phyloP scores from a whole-genome alignment of 2,329 filamentous ascomycete species.

The Aspergillus aculeatus region DNA sequence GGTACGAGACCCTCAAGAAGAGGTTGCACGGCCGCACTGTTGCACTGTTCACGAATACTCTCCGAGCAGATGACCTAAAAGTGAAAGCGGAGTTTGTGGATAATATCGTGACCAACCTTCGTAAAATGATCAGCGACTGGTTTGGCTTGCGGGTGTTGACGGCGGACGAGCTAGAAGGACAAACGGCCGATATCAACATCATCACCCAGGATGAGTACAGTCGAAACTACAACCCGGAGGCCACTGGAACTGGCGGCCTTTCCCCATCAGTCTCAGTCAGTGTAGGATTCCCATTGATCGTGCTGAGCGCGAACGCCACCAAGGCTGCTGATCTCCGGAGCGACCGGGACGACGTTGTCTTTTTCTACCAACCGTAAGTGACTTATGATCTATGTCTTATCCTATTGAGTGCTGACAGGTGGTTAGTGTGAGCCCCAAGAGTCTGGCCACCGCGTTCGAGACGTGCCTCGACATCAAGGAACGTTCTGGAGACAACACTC shows the following conservation, averaged over 20 bases:
- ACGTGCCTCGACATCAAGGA: conserved; percentile 11
- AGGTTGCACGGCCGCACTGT: conserved; percentile 15
- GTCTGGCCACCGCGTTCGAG: conserved; percentile 17
- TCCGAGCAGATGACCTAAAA: conserved; percentile 10
- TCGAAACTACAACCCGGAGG: conserved; percentile 11
- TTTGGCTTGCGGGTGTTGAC: conserved; percentile 19
- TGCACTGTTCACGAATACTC: conserved; percentile 19
- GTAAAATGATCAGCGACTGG: conserved; percentile 20
- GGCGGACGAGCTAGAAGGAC: conserved; percentile 9
- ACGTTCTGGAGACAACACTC: neutral
- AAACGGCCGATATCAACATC: conserved; percentile 17
- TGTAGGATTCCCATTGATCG: conserved; percentile 16
- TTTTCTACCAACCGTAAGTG: conserved; percentile 20
- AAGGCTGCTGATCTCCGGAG: conserved; percentile 14
- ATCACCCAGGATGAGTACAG: conserved; percentile 24
- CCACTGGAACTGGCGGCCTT: conserved; percentile 8
- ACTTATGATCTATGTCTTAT: too few species aligned
- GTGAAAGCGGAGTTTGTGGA: conserved; percentile 15
- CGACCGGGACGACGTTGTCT: conserved; percentile 18
- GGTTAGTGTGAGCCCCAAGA: conserved; percentile 22
- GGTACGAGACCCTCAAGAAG: conserved; percentile 8
- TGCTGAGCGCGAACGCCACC: conserved; percentile 17
- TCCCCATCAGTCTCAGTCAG: neutral
- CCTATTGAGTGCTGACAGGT: neutral
- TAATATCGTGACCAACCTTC: conserved; percentile 14